A percentile compares a stretch with the other conserved stretches of the same genome.
Conservation (phyloP, 225 moss, liverwort and hornwort genomes). For the Physcomitrium patens region DNA sequence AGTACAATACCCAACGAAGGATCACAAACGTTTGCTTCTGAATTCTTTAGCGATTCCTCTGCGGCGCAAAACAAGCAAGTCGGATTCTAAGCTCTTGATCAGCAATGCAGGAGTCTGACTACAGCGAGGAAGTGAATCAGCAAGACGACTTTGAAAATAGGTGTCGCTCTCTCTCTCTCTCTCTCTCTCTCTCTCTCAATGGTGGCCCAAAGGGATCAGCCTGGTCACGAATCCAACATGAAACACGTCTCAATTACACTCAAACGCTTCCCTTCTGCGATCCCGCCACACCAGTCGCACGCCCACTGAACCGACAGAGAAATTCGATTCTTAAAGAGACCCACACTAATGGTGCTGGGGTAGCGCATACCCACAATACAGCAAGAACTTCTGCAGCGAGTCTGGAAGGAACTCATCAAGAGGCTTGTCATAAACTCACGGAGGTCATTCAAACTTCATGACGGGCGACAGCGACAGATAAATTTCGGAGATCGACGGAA, state of each 20-base stretch:
- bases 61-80: no score
- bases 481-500: not conserved
- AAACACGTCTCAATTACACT: not conserved
- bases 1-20: no score
- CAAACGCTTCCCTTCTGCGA: not conserved
- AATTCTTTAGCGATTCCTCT: no score
- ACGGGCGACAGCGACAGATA: slow-evolving; percentile 21
- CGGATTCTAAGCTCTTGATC: not conserved
- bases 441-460: slow-evolving; percentile 32
- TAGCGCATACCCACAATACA: slow-evolving; percentile 31
- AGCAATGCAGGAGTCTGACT: slow-evolving; percentile 27
- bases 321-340: not conserved
- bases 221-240: not conserved
- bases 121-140: not conserved
- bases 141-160: no score
- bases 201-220: no score
- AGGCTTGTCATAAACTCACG: slow-evolving; percentile 30
- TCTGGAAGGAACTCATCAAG: slow-evolving; percentile 24
- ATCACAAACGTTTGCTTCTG: no score
- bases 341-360: slow-evolving; percentile 17
- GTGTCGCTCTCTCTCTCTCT: no score
- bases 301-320: slow-evolving; percentile 1
- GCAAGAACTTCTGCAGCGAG: slow-evolving; percentile 7
- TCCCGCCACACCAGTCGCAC: not conserved
- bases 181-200: no score